These are phyloP conservation scores for Cytospora schulzeri DNA, from an alignment of 2,329 filamentous ascomycete genomes.

Conservation along the genomic window DNA sequence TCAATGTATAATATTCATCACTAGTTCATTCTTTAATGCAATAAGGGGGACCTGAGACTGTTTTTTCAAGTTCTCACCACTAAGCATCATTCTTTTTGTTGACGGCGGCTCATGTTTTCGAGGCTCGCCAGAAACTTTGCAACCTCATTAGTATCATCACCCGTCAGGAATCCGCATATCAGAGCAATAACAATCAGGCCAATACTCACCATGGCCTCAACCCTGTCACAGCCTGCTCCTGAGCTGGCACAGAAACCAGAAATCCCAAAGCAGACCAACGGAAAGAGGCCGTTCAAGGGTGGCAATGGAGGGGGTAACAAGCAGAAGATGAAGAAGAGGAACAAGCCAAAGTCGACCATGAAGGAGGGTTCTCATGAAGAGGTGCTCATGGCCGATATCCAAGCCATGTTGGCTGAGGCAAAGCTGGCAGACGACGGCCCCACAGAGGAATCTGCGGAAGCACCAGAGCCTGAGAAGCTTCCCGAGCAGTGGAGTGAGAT, in stretches of 20 bases:
- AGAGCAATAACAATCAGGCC: not conserved
- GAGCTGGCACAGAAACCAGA: not conserved
- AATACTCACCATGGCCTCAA: not conserved
- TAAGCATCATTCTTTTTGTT: not conserved
- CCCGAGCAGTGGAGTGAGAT: slow-evolving; percentile 74
- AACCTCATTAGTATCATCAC: not conserved
- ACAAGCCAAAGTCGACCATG: slow-evolving; percentile 52
- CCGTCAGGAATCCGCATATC: not conserved
- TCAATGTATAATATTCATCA: not conserved
- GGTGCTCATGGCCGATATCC: slow-evolving; percentile 65
- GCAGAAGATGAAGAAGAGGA: slow-evolving; percentile 58
- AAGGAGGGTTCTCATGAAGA: slow-evolving; percentile 67
- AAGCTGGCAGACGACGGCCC: slow-evolving; percentile 35
- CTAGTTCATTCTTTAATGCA: not conserved
- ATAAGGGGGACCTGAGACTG: not conserved
- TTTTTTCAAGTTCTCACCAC: not conserved
- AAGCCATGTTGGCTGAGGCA: slow-evolving; percentile 52
- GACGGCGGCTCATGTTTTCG: not conserved
- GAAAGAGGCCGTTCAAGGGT: slow-evolving; percentile 20
- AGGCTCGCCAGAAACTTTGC: not conserved
- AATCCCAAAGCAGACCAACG: not conserved
- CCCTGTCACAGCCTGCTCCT: not conserved
- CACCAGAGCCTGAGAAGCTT: slow-evolving; percentile 40
- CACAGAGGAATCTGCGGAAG: slow-evolving; percentile 32
- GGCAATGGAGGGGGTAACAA: slow-evolving; percentile 26